Evolutionary conservation across 2,329 filamentous ascomycete genomes (phyloP), one percentile per base, ranked within the genome.

Genomic region (Microcyclospora tardicrescens): DNA sequence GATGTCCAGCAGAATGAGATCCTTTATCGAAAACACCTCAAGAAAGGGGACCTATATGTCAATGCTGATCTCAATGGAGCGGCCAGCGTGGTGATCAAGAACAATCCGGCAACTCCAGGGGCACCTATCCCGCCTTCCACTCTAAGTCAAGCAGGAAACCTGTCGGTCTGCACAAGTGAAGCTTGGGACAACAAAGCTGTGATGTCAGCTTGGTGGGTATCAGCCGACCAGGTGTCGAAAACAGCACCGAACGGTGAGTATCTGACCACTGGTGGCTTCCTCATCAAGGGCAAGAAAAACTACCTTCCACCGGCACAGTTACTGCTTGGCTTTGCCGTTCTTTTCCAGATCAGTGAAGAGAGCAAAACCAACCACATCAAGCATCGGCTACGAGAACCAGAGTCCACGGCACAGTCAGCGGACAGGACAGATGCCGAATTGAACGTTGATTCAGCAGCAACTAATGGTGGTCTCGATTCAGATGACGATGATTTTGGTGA

Each of bases 161-260:
- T 95, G 24, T 79, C 81, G 0, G 82, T 98, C 5, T 84, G 84
- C 45, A 82, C 84, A 8, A 95, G 86, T 1, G 80, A 71, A 40
- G 91, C 89, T 0, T 98, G 91, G 91, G 91, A 96, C 43, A 89
- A 84, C 1, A 98, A 98, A 60, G 89, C 89, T 8, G 77, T 85
- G 12, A 93, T 96, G 83, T 81, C 83, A 13, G 87, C 89, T 8
- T 98, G 84, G 81, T 98, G 91, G 91, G 89, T 93, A 0, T 78
- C 80, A 44, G 81, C 84, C 2, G 79, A 89, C 38, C 87, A 96
- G 58, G 84, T 98, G 0, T 85, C 83, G 9, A 96, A 96, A 62
- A 84, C 77, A 28, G 79, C 81, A 0, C 71, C 78, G 1, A 77
- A 74, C 0, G 89, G 89, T 16, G 87, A 93, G 48, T 89, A 84